Base-by-base conservation (phyloP, 768 basidiomycete species). In the Kwoniella pini region DNA sequence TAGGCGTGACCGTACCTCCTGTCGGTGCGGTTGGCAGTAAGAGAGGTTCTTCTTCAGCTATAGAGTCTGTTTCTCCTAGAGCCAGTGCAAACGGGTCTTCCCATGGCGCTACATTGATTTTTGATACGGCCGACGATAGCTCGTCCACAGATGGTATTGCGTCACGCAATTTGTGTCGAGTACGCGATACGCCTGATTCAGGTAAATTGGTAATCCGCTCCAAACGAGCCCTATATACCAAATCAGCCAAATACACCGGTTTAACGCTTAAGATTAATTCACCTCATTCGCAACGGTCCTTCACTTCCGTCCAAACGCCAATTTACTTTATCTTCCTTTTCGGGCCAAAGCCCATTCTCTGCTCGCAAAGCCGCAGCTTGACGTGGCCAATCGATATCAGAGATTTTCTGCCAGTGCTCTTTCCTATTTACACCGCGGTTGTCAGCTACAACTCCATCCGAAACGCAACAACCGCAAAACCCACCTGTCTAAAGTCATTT, bases 281-380 rank as follows among this genome's bases (percentile, higher is more conserved):
- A 91, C 91, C 92, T 82, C 54, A 90, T 88, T 46, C 92, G 85
- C 68, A 89, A 84, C 1, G 91, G 92, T 0, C 92, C 93, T 70
- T 96, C 93, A 1, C 91, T 93, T 69, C 94, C 92, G 63, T 95
- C 93, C 44, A 95, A 78, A 30, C 87, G 81, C 93, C 93, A 95
- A 11, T 83, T 67, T 6, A 79, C 79, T 22, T 80, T 79, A 2
- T 71, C 79, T 39, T 81, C 81, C 15, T 82, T 76, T 43, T 84
- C 82, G 1, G 87, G 85, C 92, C 93, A 95, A 12, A 95, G 72
- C 0, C 91, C 91, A 21, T 89, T 83, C 72, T 95, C 93, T 0
- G 86, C 85, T 1, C 85, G 85, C 22, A 89, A 79, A 9, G 85
- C 70, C 39, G 84, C 77, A 0, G 84, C 81, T 83, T 88, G 88